A percentile compares a stretch with the other conserved stretches of the same genome.
These are phyloP conservation scores for Populus nigra DNA, from an alignment of 345 rosid species.

Conservation along the genomic window DNA sequence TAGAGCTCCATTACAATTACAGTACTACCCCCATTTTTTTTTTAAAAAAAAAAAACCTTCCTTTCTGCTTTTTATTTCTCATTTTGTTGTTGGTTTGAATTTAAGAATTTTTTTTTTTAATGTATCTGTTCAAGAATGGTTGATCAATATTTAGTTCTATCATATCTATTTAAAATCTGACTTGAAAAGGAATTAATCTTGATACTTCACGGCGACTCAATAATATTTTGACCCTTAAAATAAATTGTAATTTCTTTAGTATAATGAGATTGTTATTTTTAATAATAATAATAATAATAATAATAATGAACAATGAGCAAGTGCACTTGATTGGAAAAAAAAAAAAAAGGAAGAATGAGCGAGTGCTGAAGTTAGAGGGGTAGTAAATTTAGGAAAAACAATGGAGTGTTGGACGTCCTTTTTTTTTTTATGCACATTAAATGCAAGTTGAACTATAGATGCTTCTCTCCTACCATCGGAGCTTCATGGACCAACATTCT, in stretches of 20 bases:
- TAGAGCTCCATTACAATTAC: no score
- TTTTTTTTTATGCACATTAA: background rate
- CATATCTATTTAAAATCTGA: no score
- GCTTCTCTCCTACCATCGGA: background rate
- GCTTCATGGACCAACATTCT: conserved; percentile 37
- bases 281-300: no score
- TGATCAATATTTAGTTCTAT: no score
- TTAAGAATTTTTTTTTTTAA: background rate
- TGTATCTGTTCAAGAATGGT: background rate
- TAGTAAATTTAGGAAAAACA: background rate
- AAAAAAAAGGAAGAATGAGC: no score
- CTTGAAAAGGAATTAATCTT: no score
- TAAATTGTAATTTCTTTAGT: no score
- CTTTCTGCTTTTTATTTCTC: background rate
- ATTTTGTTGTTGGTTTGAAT: background rate
- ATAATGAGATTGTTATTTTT: no score
- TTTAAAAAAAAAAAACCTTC: no score
- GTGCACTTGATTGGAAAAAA: no score
- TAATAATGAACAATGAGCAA: background rate
- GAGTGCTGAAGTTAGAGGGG: background rate
- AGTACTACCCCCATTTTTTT: background rate
- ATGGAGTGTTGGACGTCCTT: background rate
- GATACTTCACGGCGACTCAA: background rate
- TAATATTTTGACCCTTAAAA: background rate
- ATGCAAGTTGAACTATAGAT: background rate